These are phyloP conservation scores for Capniomyces stellatus DNA, from an alignment of 371 early-diverging fungal species.

Conservation along the genomic window DNA sequence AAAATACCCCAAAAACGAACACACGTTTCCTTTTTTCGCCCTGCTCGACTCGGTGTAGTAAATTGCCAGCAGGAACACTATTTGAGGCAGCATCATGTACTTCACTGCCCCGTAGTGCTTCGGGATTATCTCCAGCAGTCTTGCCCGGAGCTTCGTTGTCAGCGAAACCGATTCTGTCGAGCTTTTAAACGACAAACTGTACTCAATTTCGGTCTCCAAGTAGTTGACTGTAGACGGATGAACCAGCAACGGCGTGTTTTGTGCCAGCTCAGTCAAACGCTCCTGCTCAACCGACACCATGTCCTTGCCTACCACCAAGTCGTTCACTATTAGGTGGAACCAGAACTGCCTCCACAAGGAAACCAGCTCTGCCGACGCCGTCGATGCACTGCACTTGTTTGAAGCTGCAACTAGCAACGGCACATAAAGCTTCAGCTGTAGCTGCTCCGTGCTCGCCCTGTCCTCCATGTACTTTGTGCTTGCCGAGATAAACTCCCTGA, in stretches of 20 bases:
- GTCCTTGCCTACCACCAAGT: constrained; percentile 49
- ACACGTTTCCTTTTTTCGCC: constrained; percentile 44
- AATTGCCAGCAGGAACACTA: constrained; percentile 64
- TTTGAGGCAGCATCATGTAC: constrained; percentile 46
- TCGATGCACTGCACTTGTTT: constrained; percentile 39
- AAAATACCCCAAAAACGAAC: constrained; percentile 59
- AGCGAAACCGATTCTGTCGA: not conserved
- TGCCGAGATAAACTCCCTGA: not conserved
- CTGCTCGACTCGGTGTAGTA: constrained; percentile 72
- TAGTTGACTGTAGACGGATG: constrained; percentile 53
- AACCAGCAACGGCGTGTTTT: constrained; percentile 69
- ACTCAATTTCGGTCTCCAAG: constrained; percentile 74
- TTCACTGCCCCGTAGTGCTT: constrained; percentile 38
- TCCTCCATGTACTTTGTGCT: not conserved
- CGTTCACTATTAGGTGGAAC: constrained; percentile 68
- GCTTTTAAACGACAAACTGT: constrained; percentile 42
- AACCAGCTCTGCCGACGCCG: constrained; percentile 40
- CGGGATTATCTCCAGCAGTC: constrained; percentile 26
- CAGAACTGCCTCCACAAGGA: constrained; percentile 70
- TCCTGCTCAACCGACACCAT: constrained; percentile 66
- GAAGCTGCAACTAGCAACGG: constrained; percentile 41
- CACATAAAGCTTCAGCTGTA: constrained; percentile 38
- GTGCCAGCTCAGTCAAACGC: constrained; percentile 48
- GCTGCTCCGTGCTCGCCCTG: not conserved
- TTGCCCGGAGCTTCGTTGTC: constrained; percentile 13